Percentiles rank a stretch among this genome's conserved stretches.
phyloP scores from a whole-genome alignment of 345 rosid genomes.

The Eucalyptus curtisii region DNA sequence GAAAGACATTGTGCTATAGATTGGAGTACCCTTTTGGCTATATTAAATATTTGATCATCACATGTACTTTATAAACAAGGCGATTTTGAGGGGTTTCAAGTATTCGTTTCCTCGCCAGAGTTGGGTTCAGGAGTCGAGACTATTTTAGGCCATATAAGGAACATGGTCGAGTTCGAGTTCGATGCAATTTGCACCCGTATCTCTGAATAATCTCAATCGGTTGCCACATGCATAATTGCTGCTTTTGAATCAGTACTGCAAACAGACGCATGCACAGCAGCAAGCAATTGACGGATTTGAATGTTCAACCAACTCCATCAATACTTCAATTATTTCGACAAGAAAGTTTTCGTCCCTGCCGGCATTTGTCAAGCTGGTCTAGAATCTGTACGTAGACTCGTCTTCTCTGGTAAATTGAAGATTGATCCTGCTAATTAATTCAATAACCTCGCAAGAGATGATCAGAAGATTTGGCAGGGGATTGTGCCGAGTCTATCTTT shows the following conservation, averaged over 20 bases:
- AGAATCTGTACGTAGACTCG: background rate
- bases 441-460: background rate
- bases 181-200: no score
- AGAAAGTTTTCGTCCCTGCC: background rate
- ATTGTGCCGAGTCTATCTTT: background rate
- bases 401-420: background rate
- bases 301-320: background rate
- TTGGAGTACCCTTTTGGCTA: no score
- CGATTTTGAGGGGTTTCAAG: no score
- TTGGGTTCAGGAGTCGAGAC: no score
- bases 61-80: no score
- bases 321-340: background rate
- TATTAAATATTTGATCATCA: no score
- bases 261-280: background rate
- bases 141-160: no score
- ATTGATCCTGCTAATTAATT: background rate
- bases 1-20: no score
- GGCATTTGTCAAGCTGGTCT: background rate
- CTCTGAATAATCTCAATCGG: no score
- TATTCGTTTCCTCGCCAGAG: no score
- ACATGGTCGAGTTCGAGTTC: no score
- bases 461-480: background rate
- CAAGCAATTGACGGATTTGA: background rate
- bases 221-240: background rate
- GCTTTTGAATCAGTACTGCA: background rate